phyloP scores from a whole-genome alignment of 2,329 filamentous ascomycete species.

The Trichoderma sp. region DNA sequence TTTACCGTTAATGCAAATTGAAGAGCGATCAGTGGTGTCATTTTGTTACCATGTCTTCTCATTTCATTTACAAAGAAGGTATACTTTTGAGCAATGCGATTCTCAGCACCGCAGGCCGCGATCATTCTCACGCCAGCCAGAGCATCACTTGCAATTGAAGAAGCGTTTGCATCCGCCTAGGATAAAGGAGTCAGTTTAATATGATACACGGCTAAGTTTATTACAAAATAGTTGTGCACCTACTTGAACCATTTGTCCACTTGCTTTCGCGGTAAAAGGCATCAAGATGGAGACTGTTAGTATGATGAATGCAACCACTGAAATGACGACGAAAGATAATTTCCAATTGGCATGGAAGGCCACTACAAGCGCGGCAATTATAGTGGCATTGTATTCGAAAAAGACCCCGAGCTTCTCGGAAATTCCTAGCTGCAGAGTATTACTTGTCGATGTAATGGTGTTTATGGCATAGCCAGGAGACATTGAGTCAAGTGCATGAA shows the following conservation, averaged over 20 bases:
- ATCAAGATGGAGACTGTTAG: conserved; percentile 52
- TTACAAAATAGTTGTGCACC: neutral
- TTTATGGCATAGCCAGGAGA: conserved; percentile 61
- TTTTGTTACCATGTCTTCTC: conserved; percentile 39
- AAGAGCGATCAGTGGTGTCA: neutral
- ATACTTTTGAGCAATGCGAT: conserved; percentile 55
- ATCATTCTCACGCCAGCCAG: conserved; percentile 63
- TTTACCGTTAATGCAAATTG: neutral
- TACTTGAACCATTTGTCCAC: neutral
- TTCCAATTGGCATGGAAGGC: conserved; percentile 61
- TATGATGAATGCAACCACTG: conserved; percentile 57
- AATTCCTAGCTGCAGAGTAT: conserved; percentile 64
- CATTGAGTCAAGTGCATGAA: conserved; percentile 68
- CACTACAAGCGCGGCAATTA: conserved; percentile 55
- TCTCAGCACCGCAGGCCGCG: conserved; percentile 62
- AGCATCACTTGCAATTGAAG: conserved; percentile 61
- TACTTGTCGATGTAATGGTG: conserved; percentile 65
- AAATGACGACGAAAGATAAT: conserved; percentile 59
- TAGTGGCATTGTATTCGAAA: conserved; percentile 56
- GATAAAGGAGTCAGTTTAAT: conserved; percentile 34
- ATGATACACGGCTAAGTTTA: neutral
- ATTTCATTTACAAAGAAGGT: conserved; percentile 56
- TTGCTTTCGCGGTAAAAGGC: conserved; percentile 57
- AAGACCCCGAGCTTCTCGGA: conserved; percentile 63
- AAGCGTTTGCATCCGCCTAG: conserved; percentile 56